Conservation (phyloP, 2,329 filamentous ascomycete genomes). For the Orbilia ellipsospora region DNA sequence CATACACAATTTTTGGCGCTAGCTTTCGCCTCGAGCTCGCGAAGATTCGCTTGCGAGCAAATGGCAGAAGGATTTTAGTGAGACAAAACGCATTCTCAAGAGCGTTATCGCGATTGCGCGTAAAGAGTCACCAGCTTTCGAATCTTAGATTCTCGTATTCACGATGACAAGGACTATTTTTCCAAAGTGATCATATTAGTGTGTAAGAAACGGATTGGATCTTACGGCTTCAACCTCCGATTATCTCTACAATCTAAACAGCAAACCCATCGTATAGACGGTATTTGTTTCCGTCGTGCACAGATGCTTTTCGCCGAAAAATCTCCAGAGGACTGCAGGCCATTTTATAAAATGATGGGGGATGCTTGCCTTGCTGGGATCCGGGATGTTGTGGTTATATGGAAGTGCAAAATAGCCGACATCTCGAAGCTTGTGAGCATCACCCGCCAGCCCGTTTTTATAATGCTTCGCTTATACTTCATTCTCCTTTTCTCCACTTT, state of each 20-base stretch:
- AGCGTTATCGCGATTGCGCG: no score
- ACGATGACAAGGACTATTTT: conserved; percentile 5
- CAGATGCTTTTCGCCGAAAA: conserved; percentile 31
- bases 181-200: conserved; percentile 12
- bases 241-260: conserved; percentile 12
- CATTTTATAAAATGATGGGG: conserved; percentile 27
- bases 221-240: conserved; percentile 42
- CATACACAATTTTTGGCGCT: no score
- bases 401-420: conserved; percentile 50
- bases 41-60: no score
- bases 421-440: conserved; percentile 24
- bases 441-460: conserved; percentile 46
- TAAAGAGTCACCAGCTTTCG: no score
- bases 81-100: no score
- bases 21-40: no score
- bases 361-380: conserved; percentile 26
- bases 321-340: conserved; percentile 3
- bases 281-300: conserved; percentile 48
- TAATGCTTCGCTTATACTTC: conserved; percentile 47
- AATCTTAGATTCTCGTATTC: conserved; percentile 26
- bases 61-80: no score
- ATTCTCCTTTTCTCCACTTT: conserved; percentile 41
- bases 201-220: conserved; percentile 12
- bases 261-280: conserved; percentile 52
- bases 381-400: conserved; percentile 46